These are phyloP conservation scores for Acanthamoeba sp. DNA, from an alignment of 208 protist species.

Conservation along the genomic window DNA sequence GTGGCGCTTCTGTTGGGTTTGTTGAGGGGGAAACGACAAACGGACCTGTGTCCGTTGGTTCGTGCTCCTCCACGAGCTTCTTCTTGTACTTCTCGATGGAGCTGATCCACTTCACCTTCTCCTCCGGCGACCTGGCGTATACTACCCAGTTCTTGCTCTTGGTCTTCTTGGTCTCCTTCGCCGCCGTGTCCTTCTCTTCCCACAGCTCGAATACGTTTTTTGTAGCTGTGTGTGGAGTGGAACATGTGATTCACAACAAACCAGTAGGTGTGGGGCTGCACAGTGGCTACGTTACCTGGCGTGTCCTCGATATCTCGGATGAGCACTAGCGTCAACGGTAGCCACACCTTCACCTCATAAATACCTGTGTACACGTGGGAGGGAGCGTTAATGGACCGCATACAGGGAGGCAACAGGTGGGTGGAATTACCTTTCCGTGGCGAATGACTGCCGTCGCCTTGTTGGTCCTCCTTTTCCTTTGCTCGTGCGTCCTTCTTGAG, in stretches of 20 bases:
- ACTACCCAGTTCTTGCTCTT: conserved; percentile 69
- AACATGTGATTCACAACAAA: background rate
- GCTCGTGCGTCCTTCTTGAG: background rate
- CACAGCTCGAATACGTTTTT: conserved; percentile 66
- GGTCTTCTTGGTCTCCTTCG: background rate
- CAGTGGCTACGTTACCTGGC: background rate
- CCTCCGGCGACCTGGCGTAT: conserved; percentile 17
- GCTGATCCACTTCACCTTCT: conserved; percentile 47
- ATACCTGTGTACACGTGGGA: background rate
- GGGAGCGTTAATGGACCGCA: too few relatives aligned
- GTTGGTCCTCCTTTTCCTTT: conserved; percentile 2
- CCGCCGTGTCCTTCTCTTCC: conserved; percentile 2
- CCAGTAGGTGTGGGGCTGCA: background rate
- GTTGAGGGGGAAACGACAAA: too few relatives aligned
- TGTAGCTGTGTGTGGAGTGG: background rate
- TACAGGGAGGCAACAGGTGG: too few relatives aligned
- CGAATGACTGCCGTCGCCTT: background rate
- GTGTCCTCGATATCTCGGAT: conserved; percentile 55
- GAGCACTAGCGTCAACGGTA: background rate
- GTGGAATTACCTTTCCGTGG: conserved; percentile 10
- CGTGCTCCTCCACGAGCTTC: background rate
- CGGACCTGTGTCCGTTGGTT: background rate
- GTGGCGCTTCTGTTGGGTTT: too few relatives aligned
- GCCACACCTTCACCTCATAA: conserved; percentile 62
- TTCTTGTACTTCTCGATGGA: conserved; percentile 63